These are phyloP conservation scores for Platismatia glauca DNA, from an alignment of 495 filamentous ascomycete genomes.

Conservation along the genomic window DNA sequence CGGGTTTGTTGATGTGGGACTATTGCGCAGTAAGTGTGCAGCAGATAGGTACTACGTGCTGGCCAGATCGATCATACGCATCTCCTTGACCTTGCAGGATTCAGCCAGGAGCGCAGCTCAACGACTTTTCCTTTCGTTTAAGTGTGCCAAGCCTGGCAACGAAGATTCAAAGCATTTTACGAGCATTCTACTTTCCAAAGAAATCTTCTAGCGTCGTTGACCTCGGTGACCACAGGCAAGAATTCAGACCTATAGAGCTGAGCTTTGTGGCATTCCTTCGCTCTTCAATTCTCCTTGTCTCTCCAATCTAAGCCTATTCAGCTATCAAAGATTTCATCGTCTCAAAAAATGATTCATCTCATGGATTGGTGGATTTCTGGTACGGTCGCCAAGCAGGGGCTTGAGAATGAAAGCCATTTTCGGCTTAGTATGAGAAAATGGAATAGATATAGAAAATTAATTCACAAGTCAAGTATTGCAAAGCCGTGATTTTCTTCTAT, in stretches of 20 bases:
- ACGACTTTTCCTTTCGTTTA: background rate
- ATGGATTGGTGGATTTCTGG: no score
- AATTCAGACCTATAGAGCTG: background rate
- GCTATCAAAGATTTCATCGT: background rate
- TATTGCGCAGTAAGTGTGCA: background rate
- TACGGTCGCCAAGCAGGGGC: background rate
- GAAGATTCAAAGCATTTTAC: background rate
- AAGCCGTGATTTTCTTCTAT: no score
- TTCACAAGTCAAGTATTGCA: background rate
- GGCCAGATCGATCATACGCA: background rate
- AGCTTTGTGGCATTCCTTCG: no score
- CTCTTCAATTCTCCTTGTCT: background rate
- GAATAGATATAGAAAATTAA: background rate
- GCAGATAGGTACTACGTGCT: background rate
- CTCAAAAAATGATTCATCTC: fast-evolving
- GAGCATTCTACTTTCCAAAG: background rate
- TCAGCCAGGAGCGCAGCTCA: background rate
- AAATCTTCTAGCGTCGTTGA: background rate
- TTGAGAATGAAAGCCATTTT: background rate
- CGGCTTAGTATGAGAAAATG: background rate
- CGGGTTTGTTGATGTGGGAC: background rate
- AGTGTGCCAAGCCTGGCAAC: background rate
- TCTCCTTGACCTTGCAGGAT: background rate
- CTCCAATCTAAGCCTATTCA: background rate
- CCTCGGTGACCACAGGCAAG: background rate